Conservation (phyloP, 257 asterid species). For the Coffea eugenioides region DNA sequence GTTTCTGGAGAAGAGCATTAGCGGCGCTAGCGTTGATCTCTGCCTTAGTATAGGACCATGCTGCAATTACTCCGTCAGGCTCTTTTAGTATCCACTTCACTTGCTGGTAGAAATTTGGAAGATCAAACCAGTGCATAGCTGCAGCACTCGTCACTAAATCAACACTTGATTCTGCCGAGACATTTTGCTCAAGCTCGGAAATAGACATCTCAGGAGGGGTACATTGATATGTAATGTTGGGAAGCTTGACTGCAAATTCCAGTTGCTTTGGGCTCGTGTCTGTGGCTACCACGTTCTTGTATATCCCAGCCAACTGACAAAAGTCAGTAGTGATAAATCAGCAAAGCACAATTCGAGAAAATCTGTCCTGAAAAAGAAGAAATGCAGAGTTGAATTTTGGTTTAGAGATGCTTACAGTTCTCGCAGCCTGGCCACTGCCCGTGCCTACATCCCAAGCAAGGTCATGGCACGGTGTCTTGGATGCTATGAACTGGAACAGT, state of each 20-base stretch:
- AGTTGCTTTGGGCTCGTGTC: slow-evolving; percentile 70
- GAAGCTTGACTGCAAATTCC: slow-evolving; percentile 52
- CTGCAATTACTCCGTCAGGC: slow-evolving; percentile 72
- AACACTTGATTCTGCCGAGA: slow-evolving; percentile 46
- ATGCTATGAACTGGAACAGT: slow-evolving; percentile 57
- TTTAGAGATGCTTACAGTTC: slow-evolving; percentile 34
- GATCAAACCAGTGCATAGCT: slow-evolving; percentile 84
- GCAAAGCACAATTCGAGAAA: background rate
- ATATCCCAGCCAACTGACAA: slow-evolving; percentile 52
- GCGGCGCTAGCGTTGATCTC: slow-evolving; percentile 28
- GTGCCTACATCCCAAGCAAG: slow-evolving; percentile 82
- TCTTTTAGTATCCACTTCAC: slow-evolving; percentile 57
- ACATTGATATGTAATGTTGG: slow-evolving; percentile 55
- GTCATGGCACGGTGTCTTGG: slow-evolving; percentile 51
- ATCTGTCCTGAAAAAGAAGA: background rate
- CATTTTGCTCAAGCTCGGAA: slow-evolving; percentile 37
- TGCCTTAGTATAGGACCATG: slow-evolving; percentile 66
- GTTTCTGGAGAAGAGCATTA: slow-evolving; percentile 38
- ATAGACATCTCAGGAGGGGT: slow-evolving; percentile 55
- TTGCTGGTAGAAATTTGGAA: slow-evolving; percentile 56
- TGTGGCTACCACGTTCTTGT: slow-evolving; percentile 65
- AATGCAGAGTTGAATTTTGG: background rate
- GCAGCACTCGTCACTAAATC: slow-evolving; percentile 60
- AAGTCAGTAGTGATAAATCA: background rate
- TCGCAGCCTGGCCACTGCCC: slow-evolving; percentile 75